A percentile compares a stretch with the other conserved stretches of the same genome.
Evolutionary conservation across 176 grass and related monocot genomes (phyloP).

Genomic region (Hsuehochloa calcarea): DNA sequence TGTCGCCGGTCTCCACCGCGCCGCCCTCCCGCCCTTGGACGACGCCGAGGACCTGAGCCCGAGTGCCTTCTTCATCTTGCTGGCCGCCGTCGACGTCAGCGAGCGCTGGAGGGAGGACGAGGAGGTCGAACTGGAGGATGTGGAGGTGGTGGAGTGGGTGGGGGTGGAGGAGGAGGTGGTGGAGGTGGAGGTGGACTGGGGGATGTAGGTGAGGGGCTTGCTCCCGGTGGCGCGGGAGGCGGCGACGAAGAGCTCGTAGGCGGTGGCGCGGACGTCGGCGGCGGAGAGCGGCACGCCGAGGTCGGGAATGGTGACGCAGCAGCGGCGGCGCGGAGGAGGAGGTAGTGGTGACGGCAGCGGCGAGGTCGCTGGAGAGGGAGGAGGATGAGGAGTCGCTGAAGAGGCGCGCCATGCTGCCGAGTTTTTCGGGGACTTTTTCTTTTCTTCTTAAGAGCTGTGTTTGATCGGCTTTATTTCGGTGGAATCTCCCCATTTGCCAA

Average conservation of each 20-base stretch:
- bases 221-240: constrained; percentile 60
- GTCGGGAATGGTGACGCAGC: constrained; percentile 48
- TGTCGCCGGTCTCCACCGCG: constrained; percentile 23
- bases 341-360: not conserved
- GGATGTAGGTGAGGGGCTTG: constrained; percentile 72
- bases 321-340: constrained; percentile 31
- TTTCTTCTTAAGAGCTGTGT: not conserved
- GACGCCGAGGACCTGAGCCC: constrained; percentile 43
- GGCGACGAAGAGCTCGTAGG: constrained; percentile 88
- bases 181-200: constrained; percentile 40
- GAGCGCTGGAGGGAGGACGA: constrained; percentile 35
- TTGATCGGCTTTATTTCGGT: not conserved
- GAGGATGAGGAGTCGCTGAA: constrained; percentile 24
- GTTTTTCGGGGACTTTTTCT: not conserved
- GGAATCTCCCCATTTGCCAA: not conserved
- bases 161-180: constrained; percentile 6
- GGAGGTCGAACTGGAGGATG: constrained; percentile 12
- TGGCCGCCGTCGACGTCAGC: constrained; percentile 47
- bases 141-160: not conserved
- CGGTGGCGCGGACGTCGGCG: constrained; percentile 61
- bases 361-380: not conserved
- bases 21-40: not conserved
- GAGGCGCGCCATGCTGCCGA: constrained; percentile 39
- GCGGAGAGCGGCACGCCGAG: constrained; percentile 58
- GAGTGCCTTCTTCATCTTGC: constrained; percentile 65